Base-by-base conservation (phyloP, 192 early-diverging fungal species). In the Gonapodya sp. region DNA sequence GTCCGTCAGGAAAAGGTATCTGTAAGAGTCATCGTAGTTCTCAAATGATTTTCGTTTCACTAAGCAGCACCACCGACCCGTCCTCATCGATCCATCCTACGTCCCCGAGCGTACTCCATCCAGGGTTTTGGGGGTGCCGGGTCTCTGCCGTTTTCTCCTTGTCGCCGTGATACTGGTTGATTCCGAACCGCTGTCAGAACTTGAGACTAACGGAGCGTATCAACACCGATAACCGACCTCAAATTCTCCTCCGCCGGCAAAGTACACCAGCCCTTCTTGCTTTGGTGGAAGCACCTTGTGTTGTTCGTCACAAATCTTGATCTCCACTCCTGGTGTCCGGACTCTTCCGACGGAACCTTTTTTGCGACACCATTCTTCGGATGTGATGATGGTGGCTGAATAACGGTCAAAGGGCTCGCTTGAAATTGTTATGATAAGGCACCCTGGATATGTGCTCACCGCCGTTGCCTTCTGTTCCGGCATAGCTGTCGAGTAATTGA, bases 1-100 rank as follows among this genome's bases (percentile, higher is more conserved):
- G 75, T 77, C 75, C 31, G 75, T 77, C 75, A 77, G 31, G 34
- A 77, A 77, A 2, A 77, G 31, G 75, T 77, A 77, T 64, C 46
- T 64, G 24, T 8, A 64, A 64, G 8, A n/a, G n/a, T n/a, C n/a
- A n/a, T n/a, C n/a, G n/a, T n/a, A n/a, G n/a, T n/a, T n/a, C n/a
- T n/a, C n/a, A n/a, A n/a, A n/a, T n/a, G n/a, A n/a, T n/a, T n/a
- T n/a, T n/a, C n/a, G n/a, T n/a, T n/a, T n/a, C n/a, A n/a, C n/a
- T n/a, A n/a, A n/a, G n/a, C n/a, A n/a, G n/a, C n/a, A n/a, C n/a
- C 8, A 24, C 46, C 8, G 8, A 64, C 75, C 75, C 75, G 2
- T 77, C 75, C 75, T 77, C 75, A 33, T 77, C 34, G 14, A 77
- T 18, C 18, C 34, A 34, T 77, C 75, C 75, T 14, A 77, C 34